A percentile compares a stretch with the other conserved stretches of the same genome.
Evolutionary conservation across 2,329 filamentous ascomycete species (phyloP).

Genomic region (Aspergillus glaucus): DNA sequence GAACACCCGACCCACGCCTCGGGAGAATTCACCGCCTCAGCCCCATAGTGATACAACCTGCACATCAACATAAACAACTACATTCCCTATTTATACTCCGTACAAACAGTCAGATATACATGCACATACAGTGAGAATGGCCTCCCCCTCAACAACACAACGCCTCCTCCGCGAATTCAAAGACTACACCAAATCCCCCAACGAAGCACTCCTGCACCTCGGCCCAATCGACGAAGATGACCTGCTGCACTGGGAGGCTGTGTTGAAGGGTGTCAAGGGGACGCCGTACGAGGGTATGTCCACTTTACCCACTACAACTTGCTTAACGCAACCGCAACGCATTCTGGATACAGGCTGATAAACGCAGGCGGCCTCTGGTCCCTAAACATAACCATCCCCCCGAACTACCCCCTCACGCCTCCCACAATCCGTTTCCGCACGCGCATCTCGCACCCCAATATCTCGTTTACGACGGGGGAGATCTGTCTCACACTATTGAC

Average conservation of each 20-base stretch:
- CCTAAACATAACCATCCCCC: slow-evolving; percentile 68
- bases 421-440: slow-evolving; percentile 78
- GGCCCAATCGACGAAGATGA: slow-evolving; percentile 53
- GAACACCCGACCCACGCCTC: neutral
- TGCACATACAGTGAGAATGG: slow-evolving; percentile 9
- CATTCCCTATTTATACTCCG: neutral
- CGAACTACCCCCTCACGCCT: slow-evolving; percentile 70
- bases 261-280: slow-evolving; percentile 53
- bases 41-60: too few relatives aligned
- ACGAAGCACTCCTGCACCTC: slow-evolving; percentile 51
- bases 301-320: neutral
- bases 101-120: too few relatives aligned
- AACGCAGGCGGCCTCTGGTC: slow-evolving; percentile 68
- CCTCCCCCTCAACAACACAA: slow-evolving; percentile 43
- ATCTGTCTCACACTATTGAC: slow-evolving; percentile 88
- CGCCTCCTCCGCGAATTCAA: slow-evolving; percentile 58
- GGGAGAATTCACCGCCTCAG: neutral
- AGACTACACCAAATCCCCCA: slow-evolving; percentile 50
- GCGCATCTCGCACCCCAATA: slow-evolving; percentile 78
- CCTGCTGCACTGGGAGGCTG: slow-evolving; percentile 54
- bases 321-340: neutral
- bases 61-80: neutral
- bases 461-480: slow-evolving; percentile 68
- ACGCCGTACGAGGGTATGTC: slow-evolving; percentile 54
- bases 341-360: neutral